Percentiles rank a stretch among this genome's conserved stretches.
phyloP scores from a whole-genome alignment of 495 filamentous ascomycete genomes.

The Penicillium soppii region DNA sequence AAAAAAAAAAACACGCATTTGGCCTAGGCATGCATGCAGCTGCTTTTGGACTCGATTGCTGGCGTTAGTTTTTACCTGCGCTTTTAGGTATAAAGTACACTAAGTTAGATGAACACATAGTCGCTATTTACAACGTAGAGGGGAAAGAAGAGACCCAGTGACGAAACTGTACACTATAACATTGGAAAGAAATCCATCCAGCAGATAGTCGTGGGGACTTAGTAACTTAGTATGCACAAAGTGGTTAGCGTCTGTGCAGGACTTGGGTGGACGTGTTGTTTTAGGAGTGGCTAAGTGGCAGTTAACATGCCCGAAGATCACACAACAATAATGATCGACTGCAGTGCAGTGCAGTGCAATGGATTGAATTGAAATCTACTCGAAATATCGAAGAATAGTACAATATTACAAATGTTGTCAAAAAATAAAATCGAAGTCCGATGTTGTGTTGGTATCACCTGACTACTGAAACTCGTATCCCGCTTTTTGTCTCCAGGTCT shows the following conservation, averaged over 20 bases:
- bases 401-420: too few relatives aligned
- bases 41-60: constrained; percentile 13
- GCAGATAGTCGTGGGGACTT: not conserved
- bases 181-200: not conserved
- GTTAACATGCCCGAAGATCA: constrained; percentile 6
- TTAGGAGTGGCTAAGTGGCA: constrained; percentile 10
- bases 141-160: not conserved
- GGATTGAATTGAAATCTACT: not conserved
- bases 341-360: too few relatives aligned
- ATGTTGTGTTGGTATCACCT: constrained; percentile 7
- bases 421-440: not conserved
- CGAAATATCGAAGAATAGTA: too few relatives aligned
- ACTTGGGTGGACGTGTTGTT: constrained; percentile 13
- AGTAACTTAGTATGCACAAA: not conserved
- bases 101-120: constrained; percentile 13
- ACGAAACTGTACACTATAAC: not conserved
- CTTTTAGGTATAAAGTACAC: not conserved
- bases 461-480: constrained; percentile 2
- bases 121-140: not conserved
- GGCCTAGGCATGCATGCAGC: constrained; percentile 20
- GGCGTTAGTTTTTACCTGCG: not conserved
- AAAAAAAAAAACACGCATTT: not conserved
- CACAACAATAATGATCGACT: constrained; percentile 7
- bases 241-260: constrained; percentile 6
- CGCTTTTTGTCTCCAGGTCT: not conserved